Base-by-base conservation (phyloP, 192 early-diverging fungal species). In the Backusella liffmaniae region DNA sequence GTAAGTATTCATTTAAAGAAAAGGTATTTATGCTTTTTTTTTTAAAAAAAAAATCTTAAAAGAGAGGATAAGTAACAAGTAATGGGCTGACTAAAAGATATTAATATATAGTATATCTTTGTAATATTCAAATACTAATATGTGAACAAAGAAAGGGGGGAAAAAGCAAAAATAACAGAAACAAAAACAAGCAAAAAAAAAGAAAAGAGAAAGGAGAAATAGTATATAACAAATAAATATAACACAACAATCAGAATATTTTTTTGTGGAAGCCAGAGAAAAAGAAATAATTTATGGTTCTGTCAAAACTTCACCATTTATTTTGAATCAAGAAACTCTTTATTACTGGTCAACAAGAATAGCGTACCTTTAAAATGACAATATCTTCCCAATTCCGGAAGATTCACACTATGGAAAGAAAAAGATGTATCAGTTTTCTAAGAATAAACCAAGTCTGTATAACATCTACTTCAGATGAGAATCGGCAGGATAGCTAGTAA, bases 291-390 rank as follows among this genome's bases (percentile, higher is more conserved):
- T 62, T 62, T 62, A 62, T 29, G 4, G 56, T 62, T 62, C 56
- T 62, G 56, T 62, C 56, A 62, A 62, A 62, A 62, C 56, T 29
- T 62, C 56, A 62, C 56, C 56, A 62, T 62, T 62, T 62, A 62
- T 62, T 62, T 62, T 29, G 29, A 62, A 62, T 62, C 23, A 62
- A 62, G 56, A 62, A 62, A 26, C 26, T 10, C 56, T 9, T 26
- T 62, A 26, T 26, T 26, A 62, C 12, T 62, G 56, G 56, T 62
- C 26, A 51, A n/a, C 26, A 29, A 62, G 4, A 3, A 59, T 49
- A 6, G 53, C 53, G 53, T 59, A 59, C 53, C 53, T 59, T 59
- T 26, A 59, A 59, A 23, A 59, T 26, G 23, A 3, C 26, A 26
- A 59, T 59, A 59, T 21, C 29, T 59, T 59, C 53, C 53, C 53